Conservation (phyloP, 352 stramenopile species). For the Pythium volutum region DNA sequence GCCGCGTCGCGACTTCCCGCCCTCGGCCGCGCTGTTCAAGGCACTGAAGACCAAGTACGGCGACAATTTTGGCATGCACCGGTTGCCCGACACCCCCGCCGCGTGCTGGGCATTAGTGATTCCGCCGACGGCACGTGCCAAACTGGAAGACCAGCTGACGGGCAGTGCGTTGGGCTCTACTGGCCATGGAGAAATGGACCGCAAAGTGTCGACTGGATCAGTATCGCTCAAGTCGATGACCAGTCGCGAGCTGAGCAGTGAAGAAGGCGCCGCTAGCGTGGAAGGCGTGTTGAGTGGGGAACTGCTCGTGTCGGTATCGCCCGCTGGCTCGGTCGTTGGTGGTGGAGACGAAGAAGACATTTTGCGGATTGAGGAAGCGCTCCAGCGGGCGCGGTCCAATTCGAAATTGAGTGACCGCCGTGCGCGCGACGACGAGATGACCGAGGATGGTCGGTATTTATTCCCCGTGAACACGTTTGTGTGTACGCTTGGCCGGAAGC, state of each 20-base stretch:
- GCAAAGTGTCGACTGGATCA: slow-evolving; percentile 17
- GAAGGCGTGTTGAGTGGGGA: not conserved
- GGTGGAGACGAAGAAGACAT: slow-evolving; percentile 27
- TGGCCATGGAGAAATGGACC: not conserved
- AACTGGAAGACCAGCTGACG: slow-evolving; percentile 45
- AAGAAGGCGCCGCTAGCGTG: slow-evolving; percentile 1
- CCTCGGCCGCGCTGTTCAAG: slow-evolving; percentile 81
- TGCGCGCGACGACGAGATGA: slow-evolving; percentile 29
- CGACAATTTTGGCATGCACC: slow-evolving; percentile 70
- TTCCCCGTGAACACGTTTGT: slow-evolving; percentile 86
- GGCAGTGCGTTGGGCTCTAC: not conserved
- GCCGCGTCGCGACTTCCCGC: slow-evolving; percentile 74
- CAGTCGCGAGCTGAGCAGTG: slow-evolving; percentile 11
- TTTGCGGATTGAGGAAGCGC: slow-evolving; percentile 16
- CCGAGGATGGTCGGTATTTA: slow-evolving; percentile 50
- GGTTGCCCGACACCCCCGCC: slow-evolving; percentile 66
- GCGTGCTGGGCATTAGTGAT: slow-evolving; percentile 79
- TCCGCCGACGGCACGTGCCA: slow-evolving; percentile 52
- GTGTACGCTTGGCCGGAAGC: slow-evolving; percentile 76
- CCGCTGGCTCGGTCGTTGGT: slow-evolving; percentile 3
- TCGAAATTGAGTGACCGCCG: slow-evolving; percentile 26
- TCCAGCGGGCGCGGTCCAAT: slow-evolving; percentile 14
- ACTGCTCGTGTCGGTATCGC: not conserved
- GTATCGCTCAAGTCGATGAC: slow-evolving; percentile 11
- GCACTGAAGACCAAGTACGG: slow-evolving; percentile 83